Percentiles rank a stretch among this genome's conserved stretches.
Conservation (phyloP, 2,329 filamentous ascomycete species). For the Xylaria sp. region DNA sequence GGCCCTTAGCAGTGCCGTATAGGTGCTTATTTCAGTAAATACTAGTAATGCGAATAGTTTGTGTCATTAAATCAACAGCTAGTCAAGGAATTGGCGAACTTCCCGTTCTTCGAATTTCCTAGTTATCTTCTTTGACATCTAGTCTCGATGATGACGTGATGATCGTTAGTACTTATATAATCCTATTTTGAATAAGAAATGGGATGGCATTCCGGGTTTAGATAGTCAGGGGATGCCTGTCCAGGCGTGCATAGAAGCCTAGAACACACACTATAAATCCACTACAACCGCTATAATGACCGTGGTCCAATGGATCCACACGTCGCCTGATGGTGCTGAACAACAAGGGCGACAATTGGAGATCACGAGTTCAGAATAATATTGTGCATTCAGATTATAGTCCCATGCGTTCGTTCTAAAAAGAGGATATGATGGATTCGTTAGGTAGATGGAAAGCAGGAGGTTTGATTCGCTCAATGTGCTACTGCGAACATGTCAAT, state of each 20-base stretch:
- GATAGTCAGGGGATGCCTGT: slow-evolving; percentile 3
- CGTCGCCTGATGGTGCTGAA: background rate
- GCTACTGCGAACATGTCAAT: background rate
- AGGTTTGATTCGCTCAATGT: background rate
- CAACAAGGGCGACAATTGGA: background rate
- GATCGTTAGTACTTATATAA: background rate
- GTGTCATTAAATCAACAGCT: background rate
- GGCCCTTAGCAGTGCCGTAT: background rate
- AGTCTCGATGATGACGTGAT: background rate
- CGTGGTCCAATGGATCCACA: background rate
- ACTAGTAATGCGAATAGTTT: too few relatives aligned
- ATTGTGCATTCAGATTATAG: background rate
- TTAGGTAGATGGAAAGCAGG: background rate
- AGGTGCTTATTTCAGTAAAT: background rate
- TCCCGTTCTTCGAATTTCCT: background rate
- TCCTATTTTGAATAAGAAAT: background rate
- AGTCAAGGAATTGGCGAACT: background rate
- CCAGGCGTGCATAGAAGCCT: background rate
- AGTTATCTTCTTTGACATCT: background rate
- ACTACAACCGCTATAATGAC: background rate
- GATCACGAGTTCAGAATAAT: background rate
- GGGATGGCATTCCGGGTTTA: background rate
- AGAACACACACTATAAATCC: background rate
- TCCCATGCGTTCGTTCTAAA: background rate
- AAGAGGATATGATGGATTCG: background rate